Percentiles rank a stretch among this genome's conserved stretches.
These are phyloP conservation scores for Malassezia equina DNA, from an alignment of 1,284 basidiomycete genomes.

Conservation along the genomic window DNA sequence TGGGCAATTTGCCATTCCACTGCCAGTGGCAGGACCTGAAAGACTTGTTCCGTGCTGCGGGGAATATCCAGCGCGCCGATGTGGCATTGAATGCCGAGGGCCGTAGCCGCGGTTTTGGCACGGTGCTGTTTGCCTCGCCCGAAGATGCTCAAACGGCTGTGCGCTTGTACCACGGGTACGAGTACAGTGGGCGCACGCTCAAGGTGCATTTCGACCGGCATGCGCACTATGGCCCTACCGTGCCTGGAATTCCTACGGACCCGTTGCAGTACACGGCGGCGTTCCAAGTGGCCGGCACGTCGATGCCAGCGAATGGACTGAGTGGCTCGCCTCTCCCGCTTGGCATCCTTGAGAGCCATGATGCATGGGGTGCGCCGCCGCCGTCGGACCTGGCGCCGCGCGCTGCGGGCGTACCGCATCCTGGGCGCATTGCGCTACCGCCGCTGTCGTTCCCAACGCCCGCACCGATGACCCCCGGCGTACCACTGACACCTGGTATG, in stretches of 20 bases:
- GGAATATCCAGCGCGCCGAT: slow-evolving; percentile 82
- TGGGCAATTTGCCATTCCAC: slow-evolving; percentile 45
- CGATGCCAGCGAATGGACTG: background rate
- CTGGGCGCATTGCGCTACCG: slow-evolving; percentile 37
- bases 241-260: slow-evolving; percentile 28
- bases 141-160: slow-evolving; percentile 84
- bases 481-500: slow-evolving; percentile 50
- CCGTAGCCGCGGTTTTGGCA: slow-evolving; percentile 81
- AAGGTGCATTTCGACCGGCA: slow-evolving; percentile 70
- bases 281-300: slow-evolving; percentile 12
- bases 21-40: slow-evolving; percentile 48
- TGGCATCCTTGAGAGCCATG: background rate
- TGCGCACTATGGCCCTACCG: slow-evolving; percentile 16
- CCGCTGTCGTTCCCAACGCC: slow-evolving; percentile 17
- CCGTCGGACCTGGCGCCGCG: background rate
- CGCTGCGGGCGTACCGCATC: slow-evolving; percentile 12
- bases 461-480: slow-evolving; percentile 21
- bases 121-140: slow-evolving; percentile 75
- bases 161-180: slow-evolving; percentile 55
- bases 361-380: background rate
- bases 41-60: slow-evolving; percentile 40
- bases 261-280: slow-evolving; percentile 46
- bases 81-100: slow-evolving; percentile 85
- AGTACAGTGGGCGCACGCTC: slow-evolving; percentile 70
- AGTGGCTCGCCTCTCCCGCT: background rate